Base-by-base conservation (phyloP, 257 asterid genomes). In the Schizonepeta tenuifolia region DNA sequence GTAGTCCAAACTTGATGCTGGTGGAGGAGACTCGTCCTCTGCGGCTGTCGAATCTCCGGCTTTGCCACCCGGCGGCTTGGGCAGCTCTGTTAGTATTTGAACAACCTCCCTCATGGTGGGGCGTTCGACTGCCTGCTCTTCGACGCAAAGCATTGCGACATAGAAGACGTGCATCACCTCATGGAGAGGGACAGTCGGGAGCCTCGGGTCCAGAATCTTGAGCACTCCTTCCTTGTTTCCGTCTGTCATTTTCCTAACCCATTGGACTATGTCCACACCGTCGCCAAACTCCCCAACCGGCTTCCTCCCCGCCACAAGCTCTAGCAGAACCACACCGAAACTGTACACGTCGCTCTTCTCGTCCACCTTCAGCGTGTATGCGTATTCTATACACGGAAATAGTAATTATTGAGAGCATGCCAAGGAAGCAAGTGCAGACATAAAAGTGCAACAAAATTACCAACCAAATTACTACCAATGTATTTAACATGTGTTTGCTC, bases 341-440 rank as follows among this genome's bases (percentile, higher is more conserved):
- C 97, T 94, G 89, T 94, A 94, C 20, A 94, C 99, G 2, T 94
- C 99, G 44, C 99, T 94, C 86, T 94, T 94, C 92, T 94, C 97
- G 35, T 94, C 98, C 6, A 94, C 98, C 79, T 88, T 94, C 7
- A 94, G 95, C 0, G 97, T 94, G 93, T 94, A 94, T 0, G 98
- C 98, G 33, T 91, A 94, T 72, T 94, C 98, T 51, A 24, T 18
- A 7, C 11, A 51, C 5, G 11, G 12, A 51, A 1, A 5, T 9
- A 10, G 0, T 41, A 14, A 58, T 56, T 26, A 56, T 56, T 24
- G 38, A 22, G 38, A 21, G 17, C 36, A 55, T 55, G 44, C 63
- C 33, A 26, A 63, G n/a, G 51, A 24, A 21, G 54, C 38, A 70
- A 51, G 15, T 21, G 20, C 31, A 53, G 22, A 33, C 18, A 35